These are phyloP conservation scores for Penicillium olsonii DNA, from an alignment of 2,329 filamentous ascomycete genomes.

Conservation along the genomic window DNA sequence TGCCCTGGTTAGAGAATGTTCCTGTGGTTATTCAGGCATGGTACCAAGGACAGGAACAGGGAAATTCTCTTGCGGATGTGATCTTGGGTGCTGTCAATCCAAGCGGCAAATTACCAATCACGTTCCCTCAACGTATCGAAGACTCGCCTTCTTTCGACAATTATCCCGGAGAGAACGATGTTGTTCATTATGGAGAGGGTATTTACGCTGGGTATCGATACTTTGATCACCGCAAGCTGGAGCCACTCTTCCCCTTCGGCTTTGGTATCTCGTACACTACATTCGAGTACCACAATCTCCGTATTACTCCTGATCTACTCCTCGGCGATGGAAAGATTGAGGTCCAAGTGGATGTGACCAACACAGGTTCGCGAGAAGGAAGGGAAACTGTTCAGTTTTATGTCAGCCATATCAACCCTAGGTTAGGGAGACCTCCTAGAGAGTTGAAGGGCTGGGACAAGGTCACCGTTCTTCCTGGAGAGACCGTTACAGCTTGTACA, in stretches of 20 bases:
- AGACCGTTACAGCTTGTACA: too few species aligned
- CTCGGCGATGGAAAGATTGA: neutral
- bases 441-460: neutral
- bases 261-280: neutral
- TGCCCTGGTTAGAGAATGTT: conserved; percentile 36
- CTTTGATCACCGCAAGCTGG: conserved; percentile 7
- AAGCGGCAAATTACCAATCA: conserved; percentile 67
- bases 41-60: conserved; percentile 75
- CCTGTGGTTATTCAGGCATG: conserved; percentile 66
- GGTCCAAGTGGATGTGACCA: neutral
- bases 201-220: conserved; percentile 59
- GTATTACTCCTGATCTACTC: neutral
- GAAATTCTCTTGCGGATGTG: conserved; percentile 70
- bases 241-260: neutral
- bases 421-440: neutral
- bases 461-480: neutral
- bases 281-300: neutral
- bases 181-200: conserved; percentile 52
- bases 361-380: neutral
- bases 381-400: neutral
- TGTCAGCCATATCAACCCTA: neutral
- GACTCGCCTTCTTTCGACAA: conserved; percentile 70
- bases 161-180: conserved; percentile 58
- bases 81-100: conserved; percentile 68
- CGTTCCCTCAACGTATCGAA: conserved; percentile 61